Conservation (phyloP, 495 filamentous ascomycete species). For the Penicillium nucicola region DNA sequence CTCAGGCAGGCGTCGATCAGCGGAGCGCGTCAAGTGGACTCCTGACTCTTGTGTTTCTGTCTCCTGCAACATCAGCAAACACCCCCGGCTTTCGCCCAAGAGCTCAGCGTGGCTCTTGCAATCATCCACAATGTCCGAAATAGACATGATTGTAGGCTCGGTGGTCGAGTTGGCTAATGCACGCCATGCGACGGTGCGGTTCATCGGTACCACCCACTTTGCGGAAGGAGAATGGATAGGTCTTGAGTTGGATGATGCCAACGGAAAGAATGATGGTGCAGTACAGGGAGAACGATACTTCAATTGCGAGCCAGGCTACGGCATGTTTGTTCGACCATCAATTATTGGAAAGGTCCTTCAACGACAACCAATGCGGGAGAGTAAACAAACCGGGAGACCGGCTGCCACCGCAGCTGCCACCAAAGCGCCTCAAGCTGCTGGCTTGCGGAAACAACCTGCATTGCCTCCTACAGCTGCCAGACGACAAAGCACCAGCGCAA, state of each 20-base stretch:
- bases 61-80: conserved; percentile 16
- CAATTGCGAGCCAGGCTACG: conserved; percentile 70
- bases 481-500: conserved; percentile 64
- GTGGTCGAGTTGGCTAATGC: conserved; percentile 72
- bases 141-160: conserved; percentile 45
- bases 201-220: conserved; percentile 75
- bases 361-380: conserved; percentile 41
- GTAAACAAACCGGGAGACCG: conserved; percentile 31
- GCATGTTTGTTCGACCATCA: conserved; percentile 82
- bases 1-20: conserved; percentile 18
- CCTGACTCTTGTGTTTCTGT: conserved; percentile 12
- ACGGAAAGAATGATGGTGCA: conserved; percentile 92
- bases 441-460: conserved; percentile 36
- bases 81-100: conserved; percentile 7
- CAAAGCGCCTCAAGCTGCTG: conserved; percentile 32
- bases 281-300: conserved; percentile 91
- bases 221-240: conserved; percentile 84
- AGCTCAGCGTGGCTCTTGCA: conserved; percentile 14
- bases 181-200: conserved; percentile 73
- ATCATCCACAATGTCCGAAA: conserved; percentile 31
- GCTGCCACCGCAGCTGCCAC: conserved; percentile 23
- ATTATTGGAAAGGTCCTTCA: conserved; percentile 56
- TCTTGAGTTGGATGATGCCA: conserved; percentile 77
- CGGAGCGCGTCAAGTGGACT: conserved; percentile 17
- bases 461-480: conserved; percentile 52